A percentile compares a stretch with the other conserved stretches of the same genome.
phyloP scores from a whole-genome alignment of 345 rosid species.

The Triadica sebifera region DNA sequence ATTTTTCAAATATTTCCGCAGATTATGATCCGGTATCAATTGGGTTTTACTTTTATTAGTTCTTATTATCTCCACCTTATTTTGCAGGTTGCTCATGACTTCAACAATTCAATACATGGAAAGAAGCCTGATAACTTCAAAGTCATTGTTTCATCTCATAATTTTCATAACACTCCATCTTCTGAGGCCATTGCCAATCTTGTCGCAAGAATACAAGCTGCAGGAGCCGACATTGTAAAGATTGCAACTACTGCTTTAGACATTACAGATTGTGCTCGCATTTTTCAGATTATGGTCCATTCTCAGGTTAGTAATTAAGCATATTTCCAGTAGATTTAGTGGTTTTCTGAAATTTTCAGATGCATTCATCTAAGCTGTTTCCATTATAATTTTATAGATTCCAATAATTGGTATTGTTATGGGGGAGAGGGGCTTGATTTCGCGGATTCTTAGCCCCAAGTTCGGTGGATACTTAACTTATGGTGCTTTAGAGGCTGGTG shows the following conservation, averaged over 20 bases:
- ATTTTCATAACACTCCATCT: slow-evolving; percentile 47
- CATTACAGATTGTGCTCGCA: slow-evolving; percentile 43
- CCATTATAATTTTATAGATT: slow-evolving; percentile 31
- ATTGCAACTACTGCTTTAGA: slow-evolving; percentile 57
- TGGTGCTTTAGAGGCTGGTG: slow-evolving; percentile 48
- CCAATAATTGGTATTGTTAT: slow-evolving; percentile 55
- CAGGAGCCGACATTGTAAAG: slow-evolving; percentile 61
- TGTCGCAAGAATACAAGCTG: slow-evolving; percentile 51
- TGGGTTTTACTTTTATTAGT: neutral
- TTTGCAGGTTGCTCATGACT: slow-evolving; percentile 52
- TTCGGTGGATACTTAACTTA: slow-evolving; percentile 59
- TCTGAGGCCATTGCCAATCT: slow-evolving; percentile 51
- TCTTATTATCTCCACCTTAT: neutral
- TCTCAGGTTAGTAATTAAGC: slow-evolving; percentile 37
- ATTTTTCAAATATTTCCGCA: neutral
- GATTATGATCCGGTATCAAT: neutral
- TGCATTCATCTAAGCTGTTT: neutral
- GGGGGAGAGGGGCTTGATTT: slow-evolving; percentile 62
- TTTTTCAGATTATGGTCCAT: slow-evolving; percentile 51
- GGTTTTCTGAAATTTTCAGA: neutral
- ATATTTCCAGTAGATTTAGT: too few relatives aligned
- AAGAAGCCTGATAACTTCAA: slow-evolving; percentile 44
- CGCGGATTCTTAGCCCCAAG: slow-evolving; percentile 53
- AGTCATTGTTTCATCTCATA: slow-evolving; percentile 62
- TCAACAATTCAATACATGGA: slow-evolving; percentile 39